Evolutionary conservation across 805 yeast species (phyloP), one percentile per base, ranked within the genome.

Genomic region (Kluyveromyces aestuarii): DNA sequence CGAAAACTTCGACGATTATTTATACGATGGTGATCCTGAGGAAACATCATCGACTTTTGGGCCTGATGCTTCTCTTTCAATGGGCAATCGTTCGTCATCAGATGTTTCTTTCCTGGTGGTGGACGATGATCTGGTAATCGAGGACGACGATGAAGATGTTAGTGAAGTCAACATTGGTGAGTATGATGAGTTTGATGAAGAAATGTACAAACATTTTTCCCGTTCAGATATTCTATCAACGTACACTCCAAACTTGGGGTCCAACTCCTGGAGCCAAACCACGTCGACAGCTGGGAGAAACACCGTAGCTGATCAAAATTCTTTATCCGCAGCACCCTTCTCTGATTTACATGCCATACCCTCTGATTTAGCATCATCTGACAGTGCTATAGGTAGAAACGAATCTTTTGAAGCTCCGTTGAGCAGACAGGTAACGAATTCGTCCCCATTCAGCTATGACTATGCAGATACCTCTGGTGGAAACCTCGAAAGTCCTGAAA

Each of bases 181-280:
- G 16, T 48, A 60, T 39, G 68, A 63, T 47, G 65, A 58, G 38
- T 45, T 63, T 21, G 67, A 63, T 44, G 66, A 62, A 48, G 64
- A 59, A 46, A 51, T 63, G 47, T 63, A 62, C 46, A 56, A 50
- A 16, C 55, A 63, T 27, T 41, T 62, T 6, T 56, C 62, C 36
- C 45, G 45, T 10, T 43, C 45, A 13, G 45, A 43, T 18, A 43
- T 43, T 10, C n/a, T 33, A 11, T 38, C 38, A 2, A 17, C 2
- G 44, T 45, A 3, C 37, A 48, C 1, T 47, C 47, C 46, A 50
- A 48, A 41, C 47, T 43, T 17, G 37, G 17, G 33, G 38, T 27
- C 40, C 11, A 43, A 8, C 7, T 27, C 17, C 27, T 8, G 21
- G 14, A 42, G 9, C 18, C 14, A 17, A 10, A 17, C n/a, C 6